Evolutionary conservation across 805 yeast species (phyloP).

Genomic region (Lipomyces anomalus): DNA sequence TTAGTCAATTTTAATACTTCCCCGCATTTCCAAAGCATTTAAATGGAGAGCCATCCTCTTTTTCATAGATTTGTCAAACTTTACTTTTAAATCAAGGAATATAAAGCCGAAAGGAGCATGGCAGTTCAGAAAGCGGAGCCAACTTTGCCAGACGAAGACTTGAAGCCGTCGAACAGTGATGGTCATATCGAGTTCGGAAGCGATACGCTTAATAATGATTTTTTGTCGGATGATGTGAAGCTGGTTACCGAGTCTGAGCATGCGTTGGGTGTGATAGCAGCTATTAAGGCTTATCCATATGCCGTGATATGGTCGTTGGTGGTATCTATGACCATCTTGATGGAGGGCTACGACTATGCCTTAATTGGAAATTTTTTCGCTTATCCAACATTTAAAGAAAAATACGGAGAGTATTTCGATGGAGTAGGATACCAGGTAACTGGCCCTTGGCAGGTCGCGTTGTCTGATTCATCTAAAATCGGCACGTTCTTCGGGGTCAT

Average conservation of each 20-base stretch:
- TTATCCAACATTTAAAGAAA: constrained; percentile 18
- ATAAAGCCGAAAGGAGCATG: too few relatives aligned
- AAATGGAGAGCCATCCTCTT: too few relatives aligned
- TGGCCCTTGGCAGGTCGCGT: constrained; percentile 31
- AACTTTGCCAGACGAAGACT: too few relatives aligned
- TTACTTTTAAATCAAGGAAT: too few relatives aligned
- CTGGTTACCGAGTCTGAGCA: constrained; percentile 27
- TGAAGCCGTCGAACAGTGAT: too few relatives aligned
- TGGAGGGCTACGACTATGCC: constrained; percentile 47
- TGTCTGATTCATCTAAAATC: constrained; percentile 32
- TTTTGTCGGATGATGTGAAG: too few relatives aligned
- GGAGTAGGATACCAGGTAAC: constrained; percentile 19
- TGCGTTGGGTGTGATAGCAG: constrained; percentile 31
- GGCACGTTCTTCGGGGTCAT: constrained; percentile 46
- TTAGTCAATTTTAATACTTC: too few relatives aligned
- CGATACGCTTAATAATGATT: too few relatives aligned
- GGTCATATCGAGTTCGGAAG: too few relatives aligned
- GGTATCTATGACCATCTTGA: constrained; percentile 41
- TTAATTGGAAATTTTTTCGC: constrained; percentile 41
- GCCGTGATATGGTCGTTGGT: constrained; percentile 45
- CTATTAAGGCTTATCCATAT: constrained; percentile 38
- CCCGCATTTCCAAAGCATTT: too few relatives aligned
- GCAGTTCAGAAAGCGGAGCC: too few relatives aligned
- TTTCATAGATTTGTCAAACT: too few relatives aligned
- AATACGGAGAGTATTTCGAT: constrained; percentile 11